Evolutionary conservation across 1,284 basidiomycete species (phyloP), one percentile per base, ranked within the genome.

Genomic region (Irpex lacteus): DNA sequence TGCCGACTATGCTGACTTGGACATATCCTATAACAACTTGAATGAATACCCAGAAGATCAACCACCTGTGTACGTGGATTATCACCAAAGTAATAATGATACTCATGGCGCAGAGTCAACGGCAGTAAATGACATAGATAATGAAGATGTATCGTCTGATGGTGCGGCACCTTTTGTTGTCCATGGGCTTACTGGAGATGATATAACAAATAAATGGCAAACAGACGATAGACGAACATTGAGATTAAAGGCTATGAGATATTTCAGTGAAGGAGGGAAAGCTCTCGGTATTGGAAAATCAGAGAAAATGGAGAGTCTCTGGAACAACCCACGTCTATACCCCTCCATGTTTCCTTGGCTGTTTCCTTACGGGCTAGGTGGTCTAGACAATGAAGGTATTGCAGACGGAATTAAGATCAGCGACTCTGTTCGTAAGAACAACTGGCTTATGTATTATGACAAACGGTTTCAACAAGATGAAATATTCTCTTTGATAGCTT

Each of bases 291-390:
- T 64, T 75, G 70, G 72, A 3, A 72, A 74, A 61, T 61, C 52
- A 36, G n/a, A 37, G 4, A 53, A 66, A 1, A 70, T 72, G 18
- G 59, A 70, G 49, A 70, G 67, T 4, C 69, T 75, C 1, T 78
- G 69, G 57, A 65, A 77, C 34, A 76, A 77, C 63, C 69, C 72
- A 1, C 52, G 64, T 2, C 53, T 77, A 18, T 77, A 75, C 68
- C 72, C 75, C 1, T 64, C 71, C 37, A 72, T 75, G 70, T 76
- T 75, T 65, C 75, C 77, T 5, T 77, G 77, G 76, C 64, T 78
- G 2, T 79, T 77, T 65, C 77, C 76, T 4, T 78, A 74, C 73
- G 76, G 77, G 1, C 54, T 69, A 9, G 77, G 76, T 9, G 72
- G 76, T 13, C 61, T 77, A 52, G 73, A 72, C 4, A 65, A 70